phyloP scores from a whole-genome alignment of 257 asterid species.

The Paulownia fortunei region DNA sequence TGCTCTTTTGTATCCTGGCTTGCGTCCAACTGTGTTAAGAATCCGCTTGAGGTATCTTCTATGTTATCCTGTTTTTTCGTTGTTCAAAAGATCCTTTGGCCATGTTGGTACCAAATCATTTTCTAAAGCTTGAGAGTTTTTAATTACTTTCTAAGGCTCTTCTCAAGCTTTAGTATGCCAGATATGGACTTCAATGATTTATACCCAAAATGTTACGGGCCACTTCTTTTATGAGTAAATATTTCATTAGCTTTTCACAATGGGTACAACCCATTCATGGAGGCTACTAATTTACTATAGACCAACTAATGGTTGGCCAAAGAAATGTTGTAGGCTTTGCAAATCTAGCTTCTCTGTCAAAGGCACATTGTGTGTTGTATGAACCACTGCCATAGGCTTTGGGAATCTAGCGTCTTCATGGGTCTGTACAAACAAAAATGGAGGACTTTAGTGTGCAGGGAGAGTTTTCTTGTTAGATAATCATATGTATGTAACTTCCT shows the following conservation, averaged over 20 bases:
- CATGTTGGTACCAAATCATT: neutral
- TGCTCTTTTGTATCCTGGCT: slow-evolving; percentile 95
- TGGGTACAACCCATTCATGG: neutral
- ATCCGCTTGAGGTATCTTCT: slow-evolving; percentile 76
- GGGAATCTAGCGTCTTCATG: too few relatives aligned
- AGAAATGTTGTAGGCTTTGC: neutral
- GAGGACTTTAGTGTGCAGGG: too few relatives aligned
- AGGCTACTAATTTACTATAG: neutral
- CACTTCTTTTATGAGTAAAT: neutral
- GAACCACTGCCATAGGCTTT: too few relatives aligned
- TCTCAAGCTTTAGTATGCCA: neutral
- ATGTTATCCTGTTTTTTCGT: neutral
- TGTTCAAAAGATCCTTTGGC: neutral
- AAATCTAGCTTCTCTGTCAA: neutral
- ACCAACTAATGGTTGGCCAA: neutral
- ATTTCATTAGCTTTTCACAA: too few relatives aligned
- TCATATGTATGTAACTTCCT: too few relatives aligned
- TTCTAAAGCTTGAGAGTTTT: neutral
- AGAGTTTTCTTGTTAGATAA: too few relatives aligned
- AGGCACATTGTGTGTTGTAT: too few relatives aligned
- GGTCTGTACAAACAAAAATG: too few relatives aligned
- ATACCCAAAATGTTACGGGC: too few relatives aligned
- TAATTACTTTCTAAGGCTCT: neutral
- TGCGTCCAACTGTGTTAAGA: slow-evolving; percentile 86
- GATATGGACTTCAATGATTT: neutral